Evolutionary conservation across 768 basidiomycete species (phyloP), one percentile per base, ranked within the genome.

Genomic region (Hypholoma fasciculare): DNA sequence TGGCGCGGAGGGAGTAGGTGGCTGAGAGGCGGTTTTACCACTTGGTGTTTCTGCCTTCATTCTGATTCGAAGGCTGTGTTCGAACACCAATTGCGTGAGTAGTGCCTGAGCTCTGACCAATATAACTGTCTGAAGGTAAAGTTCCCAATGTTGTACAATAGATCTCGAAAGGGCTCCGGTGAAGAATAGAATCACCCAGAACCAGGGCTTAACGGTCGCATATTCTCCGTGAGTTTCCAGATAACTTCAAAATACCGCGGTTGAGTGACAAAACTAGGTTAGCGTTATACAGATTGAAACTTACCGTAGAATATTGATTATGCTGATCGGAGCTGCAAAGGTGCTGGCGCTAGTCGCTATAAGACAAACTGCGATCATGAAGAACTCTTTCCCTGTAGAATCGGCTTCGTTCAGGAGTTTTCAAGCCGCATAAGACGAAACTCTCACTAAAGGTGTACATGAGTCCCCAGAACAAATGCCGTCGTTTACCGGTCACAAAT

Each of bases 1-100:
- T 19, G 20, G 16, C 11, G 19, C 46, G 12, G 27, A 4, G 16
- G 20, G 3, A 14, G 48, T 34, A 14, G 48, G 27, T 3, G 4
- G 26, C 17, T 14, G 43, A 19, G 16, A 42, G 1, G 8, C 26
- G 19, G 27, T 8, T 11, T 52, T 42, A 16, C 7, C 23, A 12
- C 16, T 49, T 36, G 12, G 11, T 3, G 37, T 42, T 50, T 74
- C 75, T 17, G 84, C 78, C 55, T 81, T 83, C 72, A 87, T 75
- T 27, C 88, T 78, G 42, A 90, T 83, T 23, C 86, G 80, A 3
- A 93, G 76, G 11, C 76, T 72, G 54, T 80, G 78, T 47, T 78
- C 76, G 44, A 77, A 78, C 19, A 78, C 65, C 20, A 77, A 71
- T 56, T 80, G 73, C 2, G 77, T 76, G 48, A 78, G 62, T n/a